Base-by-base conservation (phyloP, 1,284 basidiomycete genomes). In the Phenoliferia sp. region DNA sequence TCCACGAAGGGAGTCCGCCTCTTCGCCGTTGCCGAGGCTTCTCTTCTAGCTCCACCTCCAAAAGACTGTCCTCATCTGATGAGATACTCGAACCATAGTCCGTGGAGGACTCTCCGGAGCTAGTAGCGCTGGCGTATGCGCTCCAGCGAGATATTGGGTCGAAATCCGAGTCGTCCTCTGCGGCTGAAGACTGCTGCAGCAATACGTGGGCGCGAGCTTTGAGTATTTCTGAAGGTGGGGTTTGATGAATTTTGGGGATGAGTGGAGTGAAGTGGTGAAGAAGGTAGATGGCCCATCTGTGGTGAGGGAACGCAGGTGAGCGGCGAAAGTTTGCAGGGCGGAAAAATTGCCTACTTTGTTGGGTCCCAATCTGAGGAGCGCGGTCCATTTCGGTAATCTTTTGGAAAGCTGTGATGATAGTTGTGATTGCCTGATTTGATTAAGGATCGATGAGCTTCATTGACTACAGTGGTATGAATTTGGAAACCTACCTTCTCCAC, bases 351-450 rank as follows among this genome's bases (percentile, higher is more conserved):
- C n/a, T 3, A 64, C 78, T 90, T 90, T 2, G 88, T 88, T 0
- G 90, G 89, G 78, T 91, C 89, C 88, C 88, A 91, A 72, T 88
- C 87, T 39, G 82, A 77, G 3, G 66, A 59, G 22, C 83, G 82
- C 3, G 87, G 86, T 0, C 86, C 64, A 44, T 67, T 64, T 55
- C 87, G 83, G 76, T 85, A 89, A 76, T 89, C 89, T 69, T 87
- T 85, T 6, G 90, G 89, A 76, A 91, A 91, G 0, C 88, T 83
- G 76, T 91, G 89, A 84, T 91, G 79, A 56, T 76, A 80, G 67
- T 77, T 78, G 64, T 22, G 67, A 36, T 62, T 34, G 35, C 19
- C 36, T n/a, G 31, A 36, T 22, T 32, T 6, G 6, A 31, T 55
- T 3, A 29, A 16, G 3, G 4, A 44, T 12, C 39, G 39, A 44